Evolutionary conservation across 768 basidiomycete species (phyloP), one percentile per base, ranked within the genome.

Genomic region (Cyathus striatus): DNA sequence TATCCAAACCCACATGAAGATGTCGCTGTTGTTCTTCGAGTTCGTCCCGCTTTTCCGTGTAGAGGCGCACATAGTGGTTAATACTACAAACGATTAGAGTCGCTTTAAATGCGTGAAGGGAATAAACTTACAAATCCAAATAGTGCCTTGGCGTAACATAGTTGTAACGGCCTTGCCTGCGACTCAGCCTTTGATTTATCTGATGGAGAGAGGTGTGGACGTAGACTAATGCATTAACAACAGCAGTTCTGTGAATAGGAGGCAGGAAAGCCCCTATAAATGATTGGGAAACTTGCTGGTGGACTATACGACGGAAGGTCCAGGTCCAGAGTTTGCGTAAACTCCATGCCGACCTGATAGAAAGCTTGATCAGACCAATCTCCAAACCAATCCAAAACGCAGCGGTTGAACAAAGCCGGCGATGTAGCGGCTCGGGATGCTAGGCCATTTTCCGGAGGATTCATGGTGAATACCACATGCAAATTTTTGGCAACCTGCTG

Each of bases 381-480:
- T 21, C 96, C 96, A 54, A 98, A 98, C 96, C 96, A 99, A 63
- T 99, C 95, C 44, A 99, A 73, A 6, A 99, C 96, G 61, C 96
- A 99, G 69, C 96, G 86, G 69, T 99, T 99, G 82, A 95, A 95
- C 54, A 98, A 70, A 14, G 96, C 96, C 6, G 96, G 96, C 1
- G 96, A 99, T 0, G 96, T 97, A 2, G 95, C 96, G 9, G 93
- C 96, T 38, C 93, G 79, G 16, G 92, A 94, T 5, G 93, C 95
- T 14, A 99, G 76, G 21, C 95, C 96, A 44, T 95, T 93, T 54
- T 92, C 84, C 0, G 94, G 95, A 33, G 93, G 96, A 53, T 97
- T 98, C 95, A 98, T 98, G 14, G 95, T 98, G 69, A 98, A 99
- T 6, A 98, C 96, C 24, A 98, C 95, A 54, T 99, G 96, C 1